phyloP scores from a whole-genome alignment of 768 basidiomycete genomes.

The Collybiopsis confluens region DNA sequence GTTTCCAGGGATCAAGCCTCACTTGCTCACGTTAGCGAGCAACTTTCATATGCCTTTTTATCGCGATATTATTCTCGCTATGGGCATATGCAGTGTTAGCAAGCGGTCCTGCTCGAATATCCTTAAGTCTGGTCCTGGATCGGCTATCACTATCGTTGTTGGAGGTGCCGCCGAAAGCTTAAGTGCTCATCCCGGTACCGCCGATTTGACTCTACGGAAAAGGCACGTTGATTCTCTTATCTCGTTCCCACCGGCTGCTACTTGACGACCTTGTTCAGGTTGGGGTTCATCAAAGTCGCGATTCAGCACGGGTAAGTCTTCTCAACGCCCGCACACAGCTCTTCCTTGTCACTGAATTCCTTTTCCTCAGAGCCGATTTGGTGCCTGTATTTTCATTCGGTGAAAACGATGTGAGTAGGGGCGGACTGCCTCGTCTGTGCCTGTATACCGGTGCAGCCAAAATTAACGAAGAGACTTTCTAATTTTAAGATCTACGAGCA shows the following conservation, averaged over 20 bases:
- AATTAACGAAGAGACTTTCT: too few relatives aligned
- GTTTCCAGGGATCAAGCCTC: slow-evolving; percentile 90
- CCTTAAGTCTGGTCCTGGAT: slow-evolving; percentile 54
- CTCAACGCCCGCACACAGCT: too few relatives aligned
- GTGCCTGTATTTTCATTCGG: slow-evolving; percentile 99
- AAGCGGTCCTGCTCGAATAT: slow-evolving; percentile 90
- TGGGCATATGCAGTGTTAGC: slow-evolving; percentile 92
- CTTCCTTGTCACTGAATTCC: too few relatives aligned
- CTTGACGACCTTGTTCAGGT: slow-evolving; percentile 30
- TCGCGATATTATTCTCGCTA: slow-evolving; percentile 80
- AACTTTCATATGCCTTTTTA: slow-evolving; percentile 95
- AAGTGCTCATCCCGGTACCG: slow-evolving; percentile 94
- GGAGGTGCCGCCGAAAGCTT: slow-evolving; percentile 96
- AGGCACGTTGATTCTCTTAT: slow-evolving; percentile 36
- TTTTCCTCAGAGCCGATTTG: slow-evolving; percentile 92
- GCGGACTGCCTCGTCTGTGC: too few relatives aligned
- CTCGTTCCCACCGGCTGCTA: background rate
- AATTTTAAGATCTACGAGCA: slow-evolving; percentile 85
- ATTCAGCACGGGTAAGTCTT: slow-evolving; percentile 83
- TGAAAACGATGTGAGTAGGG: slow-evolving; percentile 91
- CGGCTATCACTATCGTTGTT: slow-evolving; percentile 89
- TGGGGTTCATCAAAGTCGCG: slow-evolving; percentile 94
- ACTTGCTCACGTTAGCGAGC: slow-evolving; percentile 84
- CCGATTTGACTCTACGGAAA: slow-evolving; percentile 76
- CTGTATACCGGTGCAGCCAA: too few relatives aligned